Percentiles rank a stretch among this genome's conserved stretches.
Conservation (phyloP, 345 rosid species). For the Pelargonium nanum region DNA sequence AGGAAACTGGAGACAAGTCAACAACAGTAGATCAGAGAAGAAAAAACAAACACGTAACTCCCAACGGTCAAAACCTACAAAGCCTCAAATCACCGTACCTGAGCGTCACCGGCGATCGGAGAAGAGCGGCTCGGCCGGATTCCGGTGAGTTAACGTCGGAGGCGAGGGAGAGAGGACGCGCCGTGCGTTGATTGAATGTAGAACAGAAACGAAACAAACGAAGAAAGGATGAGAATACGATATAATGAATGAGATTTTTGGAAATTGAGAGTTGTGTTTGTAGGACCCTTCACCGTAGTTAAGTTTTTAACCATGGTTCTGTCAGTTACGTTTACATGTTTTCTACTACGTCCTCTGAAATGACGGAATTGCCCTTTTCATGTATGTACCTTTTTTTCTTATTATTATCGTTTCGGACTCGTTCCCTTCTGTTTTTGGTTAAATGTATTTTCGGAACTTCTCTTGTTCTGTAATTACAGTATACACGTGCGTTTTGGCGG, state of each 20-base stretch:
- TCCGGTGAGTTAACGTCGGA: not conserved
- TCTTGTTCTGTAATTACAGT: no score
- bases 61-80: not conserved
- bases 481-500: no score
- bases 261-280: not conserved
- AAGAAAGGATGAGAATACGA: not conserved
- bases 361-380: not conserved
- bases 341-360: not conserved
- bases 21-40: no score
- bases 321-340: not conserved
- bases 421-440: no score
- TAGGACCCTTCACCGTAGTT: conserved; percentile 9
- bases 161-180: not conserved
- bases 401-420: no score
- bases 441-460: no score
- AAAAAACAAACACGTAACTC: no score
- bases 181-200: not conserved
- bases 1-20: not conserved
- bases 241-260: not conserved
- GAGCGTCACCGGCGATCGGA: conserved; percentile 2
- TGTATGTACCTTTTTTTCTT: no score
- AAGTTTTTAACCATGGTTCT: conserved; percentile 2
- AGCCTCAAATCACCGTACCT: not conserved
- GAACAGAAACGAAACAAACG: not conserved
- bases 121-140: not conserved